These are phyloP conservation scores for Prosopis cineraria DNA, from an alignment of 306 rosid genomes.

Conservation along the genomic window DNA sequence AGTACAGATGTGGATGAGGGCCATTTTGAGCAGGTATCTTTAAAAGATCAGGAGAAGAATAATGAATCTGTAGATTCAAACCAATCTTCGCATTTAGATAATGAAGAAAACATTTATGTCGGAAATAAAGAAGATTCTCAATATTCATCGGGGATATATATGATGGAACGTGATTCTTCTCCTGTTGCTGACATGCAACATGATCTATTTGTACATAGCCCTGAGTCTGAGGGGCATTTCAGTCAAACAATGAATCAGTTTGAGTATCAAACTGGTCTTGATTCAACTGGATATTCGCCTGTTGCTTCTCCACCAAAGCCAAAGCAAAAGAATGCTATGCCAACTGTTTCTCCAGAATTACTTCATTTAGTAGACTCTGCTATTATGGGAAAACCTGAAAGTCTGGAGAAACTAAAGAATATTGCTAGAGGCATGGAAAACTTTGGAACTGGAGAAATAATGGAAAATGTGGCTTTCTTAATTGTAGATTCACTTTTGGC, in stretches of 20 bases:
- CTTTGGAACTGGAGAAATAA: constrained; percentile 74
- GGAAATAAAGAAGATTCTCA: constrained; percentile 53
- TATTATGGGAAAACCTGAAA: constrained; percentile 97
- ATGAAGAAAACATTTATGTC: constrained; percentile 47
- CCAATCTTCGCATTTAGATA: constrained; percentile 50
- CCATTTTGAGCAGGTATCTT: constrained; percentile 71
- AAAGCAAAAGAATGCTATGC: constrained; percentile 58
- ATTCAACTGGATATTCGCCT: constrained; percentile 66
- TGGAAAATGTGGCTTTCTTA: constrained; percentile 66
- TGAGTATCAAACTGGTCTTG: constrained; percentile 45
- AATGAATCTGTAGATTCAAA: constrained; percentile 45
- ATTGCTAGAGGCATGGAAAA: constrained; percentile 79
- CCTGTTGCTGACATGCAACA: constrained; percentile 49
- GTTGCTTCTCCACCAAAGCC: constrained; percentile 61
- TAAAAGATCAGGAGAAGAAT: constrained; percentile 66
- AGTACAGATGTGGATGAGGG: constrained; percentile 43
- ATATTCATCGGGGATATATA: constrained; percentile 40
- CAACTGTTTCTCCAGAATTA: constrained; percentile 85
- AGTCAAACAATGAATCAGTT: constrained; percentile 50
- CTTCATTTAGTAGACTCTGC: constrained; percentile 97
- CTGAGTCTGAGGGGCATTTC: constrained; percentile 50
- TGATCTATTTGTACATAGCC: constrained; percentile 47
- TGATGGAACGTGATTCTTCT: constrained; percentile 49
- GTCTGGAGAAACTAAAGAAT: constrained; percentile 84
- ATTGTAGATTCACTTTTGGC: constrained; percentile 97